Evolutionary conservation across 495 filamentous ascomycete species (phyloP), one percentile per base, ranked within the genome.

Genomic region (Ascodesmis nigricans): DNA sequence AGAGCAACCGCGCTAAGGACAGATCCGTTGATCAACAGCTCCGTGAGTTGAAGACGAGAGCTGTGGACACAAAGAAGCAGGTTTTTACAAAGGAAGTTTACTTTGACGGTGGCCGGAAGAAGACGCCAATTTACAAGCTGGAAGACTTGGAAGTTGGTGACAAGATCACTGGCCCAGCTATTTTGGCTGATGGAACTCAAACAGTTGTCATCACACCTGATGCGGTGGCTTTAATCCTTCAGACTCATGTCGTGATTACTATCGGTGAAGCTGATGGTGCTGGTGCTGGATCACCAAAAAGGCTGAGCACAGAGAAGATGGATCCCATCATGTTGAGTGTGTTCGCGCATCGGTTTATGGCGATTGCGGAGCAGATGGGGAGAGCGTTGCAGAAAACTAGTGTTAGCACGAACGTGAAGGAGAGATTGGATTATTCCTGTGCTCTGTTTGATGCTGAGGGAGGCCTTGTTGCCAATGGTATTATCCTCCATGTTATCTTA

Each of bases 331-430:
- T 90, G 56, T 67, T 97, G 4, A 90, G 73, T 51, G 90, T 97
- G 39, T 97, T 97, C 46, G 80, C 80, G 1, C 83, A 97, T 53
- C 63, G 87, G 0, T 97, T 97, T 59, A 97, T 97, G 87, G 82
- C 84, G 8, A 95, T 97, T 50, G 87, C 87, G 2, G 87, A 97
- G 56, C 84, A 93, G 53, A 95, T 93, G 84, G 87, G 87, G 3
- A 62, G 81, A 35, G 83, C 87, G 2, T 61, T 97, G 18, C 87
- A 95, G 45, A 97, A 93, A 64, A 97, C 87, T 0, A 84, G 78
- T 42, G 87, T 97, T 30, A 90, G 78, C 38, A 97, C 87, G 3
- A 97, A 97, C 50, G 87, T 97, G 47, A 97, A 97, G 48, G 87
- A 97, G 55, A 72, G 87, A 1, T 66, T 97, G 3, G 87, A 97